Percentiles rank a stretch among this genome's conserved stretches.
Conservation (phyloP, 345 rosid genomes). For the Mercurialis annua region DNA sequence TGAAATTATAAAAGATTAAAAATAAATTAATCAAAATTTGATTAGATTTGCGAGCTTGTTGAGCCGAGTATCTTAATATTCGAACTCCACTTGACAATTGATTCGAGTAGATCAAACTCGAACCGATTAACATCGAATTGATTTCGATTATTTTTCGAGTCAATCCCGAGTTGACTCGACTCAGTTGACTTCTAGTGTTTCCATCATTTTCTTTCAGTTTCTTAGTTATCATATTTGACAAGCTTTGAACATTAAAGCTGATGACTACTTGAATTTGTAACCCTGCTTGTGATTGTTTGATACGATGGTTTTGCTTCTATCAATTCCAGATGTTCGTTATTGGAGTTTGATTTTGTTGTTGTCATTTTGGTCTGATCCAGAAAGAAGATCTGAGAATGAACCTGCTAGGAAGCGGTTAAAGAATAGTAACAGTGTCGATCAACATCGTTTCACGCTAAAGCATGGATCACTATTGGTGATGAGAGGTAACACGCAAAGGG, state of each 20-base stretch:
- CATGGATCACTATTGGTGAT: slow-evolving; percentile 83
- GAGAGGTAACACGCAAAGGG: slow-evolving; percentile 84
- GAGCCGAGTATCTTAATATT: too few species aligned
- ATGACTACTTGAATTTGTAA: not conserved
- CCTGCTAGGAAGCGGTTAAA: slow-evolving; percentile 53
- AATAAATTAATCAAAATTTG: too few species aligned
- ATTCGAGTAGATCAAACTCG: too few species aligned
- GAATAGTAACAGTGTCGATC: slow-evolving; percentile 38
- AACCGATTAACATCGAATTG: too few species aligned
- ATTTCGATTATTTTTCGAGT: too few species aligned
- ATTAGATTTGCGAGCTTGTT: too few species aligned
- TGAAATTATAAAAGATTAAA: too few species aligned
- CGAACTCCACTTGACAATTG: too few species aligned
- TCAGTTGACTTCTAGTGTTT: too few species aligned
- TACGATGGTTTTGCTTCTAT: not conserved
- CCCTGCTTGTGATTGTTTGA: not conserved
- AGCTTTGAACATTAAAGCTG: not conserved
- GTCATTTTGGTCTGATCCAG: not conserved
- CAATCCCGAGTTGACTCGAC: too few species aligned
- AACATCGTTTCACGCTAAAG: slow-evolving; percentile 53
- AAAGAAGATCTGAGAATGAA: slow-evolving; percentile 36
- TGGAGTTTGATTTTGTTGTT: not conserved
- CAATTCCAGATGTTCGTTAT: not conserved
- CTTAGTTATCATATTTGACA: not conserved
- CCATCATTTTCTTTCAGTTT: not conserved